A percentile compares a stretch with the other conserved stretches of the same genome.
phyloP scores from a whole-genome alignment of 768 basidiomycete species.

The Serendipita sp. region DNA sequence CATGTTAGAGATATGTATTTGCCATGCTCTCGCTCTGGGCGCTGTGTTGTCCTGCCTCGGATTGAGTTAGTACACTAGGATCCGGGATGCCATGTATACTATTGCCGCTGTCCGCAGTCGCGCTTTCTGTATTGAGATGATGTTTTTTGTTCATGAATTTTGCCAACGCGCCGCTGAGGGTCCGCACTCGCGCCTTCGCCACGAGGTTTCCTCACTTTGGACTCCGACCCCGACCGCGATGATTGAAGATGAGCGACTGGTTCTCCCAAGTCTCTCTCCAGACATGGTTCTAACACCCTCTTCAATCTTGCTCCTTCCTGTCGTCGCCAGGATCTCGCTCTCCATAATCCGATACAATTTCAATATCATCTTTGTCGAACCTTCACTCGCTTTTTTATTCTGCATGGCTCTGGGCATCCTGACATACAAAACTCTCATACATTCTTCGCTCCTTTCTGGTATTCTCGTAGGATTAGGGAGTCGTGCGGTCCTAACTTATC shows the following conservation, averaged over 20 bases:
- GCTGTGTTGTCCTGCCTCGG: not conserved
- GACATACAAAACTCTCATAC: not conserved
- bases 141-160: slow-evolving; percentile 1
- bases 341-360: not conserved
- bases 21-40: not conserved
- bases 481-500: not conserved
- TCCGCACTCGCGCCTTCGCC: not conserved
- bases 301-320: not conserved
- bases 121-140: not conserved
- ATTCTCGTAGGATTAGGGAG: not conserved
- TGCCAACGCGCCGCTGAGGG: not conserved
- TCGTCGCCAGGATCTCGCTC: not conserved
- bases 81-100: not conserved
- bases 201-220: not conserved
- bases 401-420: slow-evolving; percentile 1
- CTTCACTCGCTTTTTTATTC: not conserved
- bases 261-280: not conserved
- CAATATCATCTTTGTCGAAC: slow-evolving; percentile 5
- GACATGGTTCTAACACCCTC: slow-evolving; percentile 1
- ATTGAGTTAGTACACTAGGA: not conserved
- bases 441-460: not conserved
- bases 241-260: slow-evolving; percentile 6
- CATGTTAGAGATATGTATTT: not conserved
- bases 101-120: not conserved
- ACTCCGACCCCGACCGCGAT: not conserved